These are phyloP conservation scores for Fusarium musae DNA, from an alignment of 2,329 filamentous ascomycete species.

Conservation along the genomic window DNA sequence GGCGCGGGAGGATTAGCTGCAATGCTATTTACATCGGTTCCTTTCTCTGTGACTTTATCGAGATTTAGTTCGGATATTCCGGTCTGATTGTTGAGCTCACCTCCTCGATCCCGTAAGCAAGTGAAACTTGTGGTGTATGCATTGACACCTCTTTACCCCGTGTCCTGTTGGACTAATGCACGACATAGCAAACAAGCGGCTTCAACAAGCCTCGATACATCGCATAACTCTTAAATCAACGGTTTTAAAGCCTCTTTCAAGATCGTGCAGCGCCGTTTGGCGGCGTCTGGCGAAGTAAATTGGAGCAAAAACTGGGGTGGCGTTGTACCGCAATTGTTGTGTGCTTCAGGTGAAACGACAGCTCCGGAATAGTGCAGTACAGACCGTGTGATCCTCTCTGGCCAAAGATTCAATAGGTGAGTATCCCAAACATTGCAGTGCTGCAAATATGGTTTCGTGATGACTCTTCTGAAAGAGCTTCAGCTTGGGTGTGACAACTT, in stretches of 20 bases:
- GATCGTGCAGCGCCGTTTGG: conserved; percentile 8
- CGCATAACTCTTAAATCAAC: background rate
- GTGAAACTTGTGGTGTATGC: conserved; percentile 15
- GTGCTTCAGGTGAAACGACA: conserved; percentile 37
- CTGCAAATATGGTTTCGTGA: conserved; percentile 5
- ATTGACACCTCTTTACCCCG: conserved; percentile 5
- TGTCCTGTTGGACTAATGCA: conserved; percentile 13
- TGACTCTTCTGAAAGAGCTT: background rate
- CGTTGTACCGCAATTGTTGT: conserved; percentile 24
- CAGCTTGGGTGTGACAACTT: background rate
- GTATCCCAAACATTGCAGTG: background rate
- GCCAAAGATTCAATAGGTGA: background rate
- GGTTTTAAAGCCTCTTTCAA: conserved; percentile 1
- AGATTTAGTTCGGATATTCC: conserved; percentile 16
- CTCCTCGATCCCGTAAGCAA: background rate
- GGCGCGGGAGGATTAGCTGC: background rate
- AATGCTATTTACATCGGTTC: conserved; percentile 11
- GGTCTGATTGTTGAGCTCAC: conserved; percentile 21
- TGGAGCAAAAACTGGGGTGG: conserved; percentile 15
- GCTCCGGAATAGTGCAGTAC: conserved; percentile 15
- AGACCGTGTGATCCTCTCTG: background rate
- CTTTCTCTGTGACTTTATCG: background rate
- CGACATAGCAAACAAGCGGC: conserved; percentile 1
- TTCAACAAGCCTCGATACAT: background rate
- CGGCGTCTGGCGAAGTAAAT: conserved; percentile 15